Evolutionary conservation across 805 yeast genomes (phyloP).

Genomic region (Kodamaea lidongshanica): DNA sequence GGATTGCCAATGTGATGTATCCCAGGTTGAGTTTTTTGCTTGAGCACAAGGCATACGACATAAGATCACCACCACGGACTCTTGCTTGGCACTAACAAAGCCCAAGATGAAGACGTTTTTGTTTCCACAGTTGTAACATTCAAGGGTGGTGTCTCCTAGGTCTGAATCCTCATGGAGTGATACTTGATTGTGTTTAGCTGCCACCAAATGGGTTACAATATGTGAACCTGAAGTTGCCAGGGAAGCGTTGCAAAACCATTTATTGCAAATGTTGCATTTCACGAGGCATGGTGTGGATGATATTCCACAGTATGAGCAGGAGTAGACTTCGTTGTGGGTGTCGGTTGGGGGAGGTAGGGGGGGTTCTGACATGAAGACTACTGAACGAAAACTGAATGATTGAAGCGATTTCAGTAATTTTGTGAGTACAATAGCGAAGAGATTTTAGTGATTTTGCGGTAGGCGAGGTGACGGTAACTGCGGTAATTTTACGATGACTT

Average conservation of each 20-base stretch:
- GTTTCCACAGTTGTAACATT: constrained; percentile 87
- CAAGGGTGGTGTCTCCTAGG: constrained; percentile 79
- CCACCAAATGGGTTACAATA: constrained; percentile 76
- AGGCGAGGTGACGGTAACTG: too few relatives aligned
- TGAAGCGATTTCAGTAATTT: constrained; percentile 10
- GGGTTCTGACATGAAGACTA: neutral
- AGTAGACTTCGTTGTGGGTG: too few relatives aligned
- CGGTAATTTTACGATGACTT: too few relatives aligned
- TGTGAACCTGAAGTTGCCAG: constrained; percentile 60
- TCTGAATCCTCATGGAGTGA: constrained; percentile 74
- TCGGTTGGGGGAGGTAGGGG: constrained; percentile 1
- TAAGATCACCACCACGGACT: constrained; percentile 76
- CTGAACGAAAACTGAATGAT: neutral
- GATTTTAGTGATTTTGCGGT: too few relatives aligned
- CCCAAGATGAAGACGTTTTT: constrained; percentile 77
- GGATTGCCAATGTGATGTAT: constrained; percentile 80
- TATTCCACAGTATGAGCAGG: constrained; percentile 70
- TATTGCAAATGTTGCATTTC: constrained; percentile 67
- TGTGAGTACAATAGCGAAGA: constrained; percentile 6
- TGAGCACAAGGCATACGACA: constrained; percentile 89
- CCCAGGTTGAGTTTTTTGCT: constrained; percentile 74
- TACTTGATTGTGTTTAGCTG: constrained; percentile 70
- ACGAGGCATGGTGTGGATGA: constrained; percentile 59
- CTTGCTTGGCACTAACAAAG: constrained; percentile 79
- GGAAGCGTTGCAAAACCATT: constrained; percentile 87